Conservation (phyloP, 768 basidiomycete genomes). For the Russula abietina region DNA sequence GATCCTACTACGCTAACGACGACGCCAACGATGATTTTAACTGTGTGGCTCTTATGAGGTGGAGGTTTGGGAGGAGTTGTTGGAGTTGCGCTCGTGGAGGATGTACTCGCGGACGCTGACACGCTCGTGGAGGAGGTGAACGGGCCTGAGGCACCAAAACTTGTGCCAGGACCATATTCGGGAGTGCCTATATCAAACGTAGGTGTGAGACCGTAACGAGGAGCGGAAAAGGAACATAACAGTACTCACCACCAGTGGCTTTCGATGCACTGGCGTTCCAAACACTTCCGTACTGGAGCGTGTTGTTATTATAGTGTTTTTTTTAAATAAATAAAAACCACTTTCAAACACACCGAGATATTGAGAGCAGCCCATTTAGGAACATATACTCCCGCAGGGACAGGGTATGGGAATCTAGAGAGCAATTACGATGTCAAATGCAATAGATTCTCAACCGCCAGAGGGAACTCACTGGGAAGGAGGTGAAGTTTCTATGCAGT, state of each 20-base stretch:
- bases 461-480: slow-evolving; percentile 4
- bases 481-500: not conserved
- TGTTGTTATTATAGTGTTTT: not conserved
- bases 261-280: not conserved
- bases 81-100: not conserved
- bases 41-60: too few species aligned
- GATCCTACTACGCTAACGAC: too few species aligned
- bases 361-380: slow-evolving; percentile 2
- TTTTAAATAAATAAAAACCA: not conserved
- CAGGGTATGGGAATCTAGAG: slow-evolving; percentile 4
- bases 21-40: too few species aligned
- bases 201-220: not conserved
- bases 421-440: not conserved
- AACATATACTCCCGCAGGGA: slow-evolving; percentile 6
- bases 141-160: not conserved
- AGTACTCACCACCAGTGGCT: not conserved
- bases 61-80: too few species aligned
- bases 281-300: not conserved
- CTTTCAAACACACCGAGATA: not conserved
- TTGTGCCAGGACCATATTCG: not conserved
- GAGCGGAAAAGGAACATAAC: too few species aligned
- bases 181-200: not conserved
- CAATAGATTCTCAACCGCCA: too few species aligned
- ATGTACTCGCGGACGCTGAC: too few species aligned
- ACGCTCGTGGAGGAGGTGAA: not conserved